Percentiles rank a stretch among this genome's conserved stretches.
Conservation (phyloP, 208 protist species). For the Leishmania lainsoni region DNA sequence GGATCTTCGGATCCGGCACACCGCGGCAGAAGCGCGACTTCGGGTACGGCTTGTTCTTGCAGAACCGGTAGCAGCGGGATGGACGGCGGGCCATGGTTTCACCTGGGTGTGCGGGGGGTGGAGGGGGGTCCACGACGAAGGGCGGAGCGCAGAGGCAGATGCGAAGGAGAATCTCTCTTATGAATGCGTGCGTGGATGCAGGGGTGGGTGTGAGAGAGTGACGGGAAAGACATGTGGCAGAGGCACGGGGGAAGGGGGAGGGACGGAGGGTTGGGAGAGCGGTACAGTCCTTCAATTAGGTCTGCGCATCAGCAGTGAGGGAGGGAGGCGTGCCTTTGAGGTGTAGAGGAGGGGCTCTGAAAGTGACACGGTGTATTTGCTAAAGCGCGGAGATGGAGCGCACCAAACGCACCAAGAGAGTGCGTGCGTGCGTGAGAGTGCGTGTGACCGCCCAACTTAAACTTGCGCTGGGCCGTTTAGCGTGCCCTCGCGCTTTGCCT, state of each 20-base stretch:
- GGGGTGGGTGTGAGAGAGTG: neutral
- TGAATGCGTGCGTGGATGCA: neutral
- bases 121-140: neutral
- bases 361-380: neutral
- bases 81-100: conserved; percentile 72
- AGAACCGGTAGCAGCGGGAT: conserved; percentile 78
- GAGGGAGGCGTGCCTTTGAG: neutral
- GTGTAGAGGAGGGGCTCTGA: neutral
- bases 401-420: neutral
- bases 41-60: conserved; percentile 84
- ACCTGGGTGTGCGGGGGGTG: neutral
- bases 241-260: neutral
- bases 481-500: neutral
- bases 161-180: conserved; percentile 51
- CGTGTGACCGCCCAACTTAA: neutral
- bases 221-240: neutral
- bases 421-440: too few species aligned
- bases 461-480: neutral
- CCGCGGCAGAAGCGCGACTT: conserved; percentile 97
- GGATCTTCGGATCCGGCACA: conserved; percentile 98
- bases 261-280: neutral
- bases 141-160: conserved; percentile 48
- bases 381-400: neutral
- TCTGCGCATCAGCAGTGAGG: neutral
- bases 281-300: too few species aligned